Percentiles rank a stretch among this genome's conserved stretches.
These are phyloP conservation scores for Pseudopithomyces maydicus DNA, from an alignment of 2,329 filamentous ascomycete genomes.

Conservation along the genomic window DNA sequence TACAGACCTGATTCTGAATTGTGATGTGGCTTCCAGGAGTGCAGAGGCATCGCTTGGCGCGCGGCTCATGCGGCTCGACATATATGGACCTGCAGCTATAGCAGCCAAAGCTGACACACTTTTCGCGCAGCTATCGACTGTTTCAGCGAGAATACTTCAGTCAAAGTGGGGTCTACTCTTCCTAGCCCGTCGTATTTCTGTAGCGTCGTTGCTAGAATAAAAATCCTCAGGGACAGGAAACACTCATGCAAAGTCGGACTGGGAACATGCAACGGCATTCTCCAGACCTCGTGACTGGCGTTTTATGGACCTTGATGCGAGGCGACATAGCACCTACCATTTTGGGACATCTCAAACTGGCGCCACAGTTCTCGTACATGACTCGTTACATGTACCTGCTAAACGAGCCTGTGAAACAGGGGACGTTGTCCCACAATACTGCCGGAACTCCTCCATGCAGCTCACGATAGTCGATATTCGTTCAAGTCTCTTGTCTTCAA, in stretches of 20 bases:
- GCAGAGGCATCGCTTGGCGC: slow-evolving; percentile 7
- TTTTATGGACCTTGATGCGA: not conserved
- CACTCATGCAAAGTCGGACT: too few species aligned
- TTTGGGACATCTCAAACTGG: slow-evolving; percentile 2
- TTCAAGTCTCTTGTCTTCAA: too few species aligned
- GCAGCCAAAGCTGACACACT: not conserved
- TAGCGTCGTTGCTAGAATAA: too few species aligned
- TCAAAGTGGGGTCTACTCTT: too few species aligned
- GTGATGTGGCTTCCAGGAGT: slow-evolving; percentile 2
- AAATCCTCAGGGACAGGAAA: too few species aligned
- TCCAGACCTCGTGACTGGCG: too few species aligned
- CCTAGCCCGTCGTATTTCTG: too few species aligned
- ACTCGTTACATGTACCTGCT: slow-evolving; percentile 3
- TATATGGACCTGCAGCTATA: not conserved
- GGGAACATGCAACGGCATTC: too few species aligned
- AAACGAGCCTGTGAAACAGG: slow-evolving; percentile 4
- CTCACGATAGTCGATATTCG: too few species aligned
- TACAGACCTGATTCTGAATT: not conserved
- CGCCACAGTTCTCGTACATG: not conserved
- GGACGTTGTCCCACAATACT: too few species aligned
- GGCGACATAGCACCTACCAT: not conserved
- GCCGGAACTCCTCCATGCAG: too few species aligned
- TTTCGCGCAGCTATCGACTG: not conserved
- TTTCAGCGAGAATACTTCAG: not conserved
- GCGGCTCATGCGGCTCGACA: slow-evolving; percentile 6